Evolutionary conservation across 441 rosid genomes (phyloP).

Genomic region (Populus tomentosa): DNA sequence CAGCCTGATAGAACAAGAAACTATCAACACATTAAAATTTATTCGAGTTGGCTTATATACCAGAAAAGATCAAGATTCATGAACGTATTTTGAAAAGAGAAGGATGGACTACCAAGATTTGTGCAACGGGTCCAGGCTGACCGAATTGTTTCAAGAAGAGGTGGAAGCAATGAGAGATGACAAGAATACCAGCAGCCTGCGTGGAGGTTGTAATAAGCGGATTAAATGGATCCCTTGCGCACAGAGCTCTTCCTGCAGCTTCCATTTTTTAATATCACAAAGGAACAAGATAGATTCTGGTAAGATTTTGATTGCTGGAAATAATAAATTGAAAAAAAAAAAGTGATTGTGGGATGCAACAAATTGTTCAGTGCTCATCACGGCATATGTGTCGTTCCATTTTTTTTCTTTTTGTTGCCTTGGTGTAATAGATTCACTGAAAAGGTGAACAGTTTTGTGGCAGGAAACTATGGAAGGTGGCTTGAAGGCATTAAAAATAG

Average conservation of each 20-base stretch:
- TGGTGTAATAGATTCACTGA: too few relatives aligned
- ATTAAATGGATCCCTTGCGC: conserved; percentile 12
- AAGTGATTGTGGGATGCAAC: too few relatives aligned
- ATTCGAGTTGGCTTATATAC: not conserved
- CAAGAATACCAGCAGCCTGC: conserved; percentile 48
- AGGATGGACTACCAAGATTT: conserved; percentile 47
- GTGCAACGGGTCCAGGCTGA: conserved; percentile 73
- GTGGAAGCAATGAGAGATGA: conserved; percentile 61
- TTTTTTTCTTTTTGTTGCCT: too few relatives aligned
- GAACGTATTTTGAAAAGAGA: not conserved
- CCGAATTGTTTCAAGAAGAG: conserved; percentile 63
- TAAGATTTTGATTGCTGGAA: not conserved
- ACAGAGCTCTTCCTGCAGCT: conserved; percentile 19
- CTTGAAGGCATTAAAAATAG: too few relatives aligned
- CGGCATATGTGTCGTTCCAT: too few relatives aligned
- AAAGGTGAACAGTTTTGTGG: too few relatives aligned
- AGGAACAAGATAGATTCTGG: not conserved
- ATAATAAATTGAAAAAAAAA: too few relatives aligned
- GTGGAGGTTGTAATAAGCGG: too few relatives aligned
- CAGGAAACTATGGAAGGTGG: too few relatives aligned
- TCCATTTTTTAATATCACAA: conserved; percentile 15
- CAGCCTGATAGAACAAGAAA: conserved; percentile 49
- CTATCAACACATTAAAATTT: not conserved
- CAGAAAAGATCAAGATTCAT: not conserved
- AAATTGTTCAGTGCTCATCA: too few relatives aligned